A percentile compares a stretch with the other conserved stretches of the same genome.
phyloP scores from a whole-genome alignment of 148 eudicot species.

The Drosera capensis region DNA sequence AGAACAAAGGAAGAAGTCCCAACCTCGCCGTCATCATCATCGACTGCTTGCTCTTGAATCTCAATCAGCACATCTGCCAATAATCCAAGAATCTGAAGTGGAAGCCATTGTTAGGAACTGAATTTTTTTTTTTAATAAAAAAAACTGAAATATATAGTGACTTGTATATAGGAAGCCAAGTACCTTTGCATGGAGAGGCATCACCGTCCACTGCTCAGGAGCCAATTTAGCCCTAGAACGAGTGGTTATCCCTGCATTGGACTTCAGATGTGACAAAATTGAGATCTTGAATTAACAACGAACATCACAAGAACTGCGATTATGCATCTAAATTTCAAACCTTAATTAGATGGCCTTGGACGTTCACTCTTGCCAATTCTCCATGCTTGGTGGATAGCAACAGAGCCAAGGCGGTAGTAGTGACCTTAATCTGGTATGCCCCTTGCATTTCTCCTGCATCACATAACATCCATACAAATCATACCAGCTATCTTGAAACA shows the following conservation, averaged over 20 bases:
- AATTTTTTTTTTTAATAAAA: not conserved
- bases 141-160: not conserved
- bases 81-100: constrained; percentile 55
- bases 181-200: constrained; percentile 81
- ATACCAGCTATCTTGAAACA: not conserved
- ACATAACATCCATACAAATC: not conserved
- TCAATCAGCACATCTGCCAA: constrained; percentile 72
- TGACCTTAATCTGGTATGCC: constrained; percentile 85
- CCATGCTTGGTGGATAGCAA: constrained; percentile 68
- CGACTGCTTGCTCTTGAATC: constrained; percentile 74
- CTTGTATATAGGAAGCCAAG: not conserved
- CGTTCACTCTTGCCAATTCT: constrained; percentile 53
- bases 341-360: constrained; percentile 75
- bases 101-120: not conserved
- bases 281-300: not conserved
- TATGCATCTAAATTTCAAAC: constrained; percentile 33
- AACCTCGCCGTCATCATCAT: constrained; percentile 52
- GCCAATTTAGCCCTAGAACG: constrained; percentile 78
- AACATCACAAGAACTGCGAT: not conserved
- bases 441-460: constrained; percentile 86
- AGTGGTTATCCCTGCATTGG: constrained; percentile 74
- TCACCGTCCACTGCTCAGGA: constrained; percentile 80
- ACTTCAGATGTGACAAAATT: constrained; percentile 33
- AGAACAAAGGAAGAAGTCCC: not conserved
- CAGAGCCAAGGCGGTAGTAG: constrained; percentile 84